These are phyloP conservation scores for Fusarium camptoceras DNA, from an alignment of 2,329 filamentous ascomycete species.

Conservation along the genomic window DNA sequence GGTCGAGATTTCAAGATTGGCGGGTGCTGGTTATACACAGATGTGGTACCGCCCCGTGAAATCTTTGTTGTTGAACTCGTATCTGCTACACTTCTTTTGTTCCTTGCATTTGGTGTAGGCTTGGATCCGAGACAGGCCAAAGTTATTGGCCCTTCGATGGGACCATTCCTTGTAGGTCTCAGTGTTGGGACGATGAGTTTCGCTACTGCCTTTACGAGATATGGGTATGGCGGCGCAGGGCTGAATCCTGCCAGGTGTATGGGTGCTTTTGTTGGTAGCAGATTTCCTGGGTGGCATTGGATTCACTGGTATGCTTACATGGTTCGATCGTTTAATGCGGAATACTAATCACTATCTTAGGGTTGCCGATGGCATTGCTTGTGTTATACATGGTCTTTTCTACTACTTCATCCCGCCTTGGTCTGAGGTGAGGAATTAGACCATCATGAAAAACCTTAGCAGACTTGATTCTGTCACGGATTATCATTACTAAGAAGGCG, in stretches of 20 bases:
- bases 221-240: slow-evolving; percentile 41
- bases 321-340: accelerated
- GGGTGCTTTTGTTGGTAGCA: slow-evolving; percentile 36
- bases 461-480: too few species aligned
- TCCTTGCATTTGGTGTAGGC: slow-evolving; percentile 65
- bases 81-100: slow-evolving; percentile 58
- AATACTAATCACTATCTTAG: slow-evolving; percentile 8
- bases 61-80: slow-evolving; percentile 63
- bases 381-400: slow-evolving; percentile 23
- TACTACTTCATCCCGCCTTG: slow-evolving; percentile 41
- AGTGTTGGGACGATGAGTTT: slow-evolving; percentile 53
- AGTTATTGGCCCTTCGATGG: slow-evolving; percentile 61
- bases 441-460: too few species aligned
- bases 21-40: slow-evolving; percentile 47
- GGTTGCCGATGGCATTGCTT: slow-evolving; percentile 28
- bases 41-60: slow-evolving; percentile 39
- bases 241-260: slow-evolving; percentile 44
- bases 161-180: slow-evolving; percentile 62
- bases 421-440: slow-evolving; percentile 7
- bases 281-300: slow-evolving; percentile 44
- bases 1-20: slow-evolving; percentile 46
- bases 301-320: slow-evolving; percentile 40
- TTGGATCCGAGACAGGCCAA: slow-evolving; percentile 63
- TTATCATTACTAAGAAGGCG: too few species aligned
- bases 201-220: slow-evolving; percentile 47